These are phyloP conservation scores for Phlyctochytrium bullatum DNA, from an alignment of 192 early-diverging fungal species.

Conservation along the genomic window DNA sequence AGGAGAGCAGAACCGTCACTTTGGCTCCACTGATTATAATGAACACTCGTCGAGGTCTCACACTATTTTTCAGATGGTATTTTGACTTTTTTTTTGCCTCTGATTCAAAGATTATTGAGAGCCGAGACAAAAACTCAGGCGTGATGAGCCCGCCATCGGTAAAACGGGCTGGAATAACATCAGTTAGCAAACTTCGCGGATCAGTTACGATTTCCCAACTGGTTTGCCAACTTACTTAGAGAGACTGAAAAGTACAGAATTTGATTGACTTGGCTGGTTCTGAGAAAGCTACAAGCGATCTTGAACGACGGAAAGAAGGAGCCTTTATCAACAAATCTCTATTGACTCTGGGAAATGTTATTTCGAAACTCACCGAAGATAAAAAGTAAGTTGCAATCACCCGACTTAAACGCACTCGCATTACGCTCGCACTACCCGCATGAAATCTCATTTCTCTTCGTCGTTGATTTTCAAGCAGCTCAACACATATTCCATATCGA, in stretches of 20 bases:
- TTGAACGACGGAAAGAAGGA: constrained; percentile 88
- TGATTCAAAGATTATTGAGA: neutral
- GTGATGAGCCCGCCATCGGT: constrained; percentile 8
- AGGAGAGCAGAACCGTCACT: constrained; percentile 76
- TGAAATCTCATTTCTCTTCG: neutral
- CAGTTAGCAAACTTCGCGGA: constrained; percentile 18
- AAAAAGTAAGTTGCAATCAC: constrained; percentile 13
- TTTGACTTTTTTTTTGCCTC: neutral
- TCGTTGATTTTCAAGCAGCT: neutral
- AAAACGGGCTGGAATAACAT: constrained; percentile 13
- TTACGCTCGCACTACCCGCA: neutral
- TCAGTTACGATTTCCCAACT: constrained; percentile 32
- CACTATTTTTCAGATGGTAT: constrained; percentile 86
- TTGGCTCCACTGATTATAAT: constrained; percentile 88
- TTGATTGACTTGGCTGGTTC: constrained; percentile 92
- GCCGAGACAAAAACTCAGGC: constrained; percentile 37
- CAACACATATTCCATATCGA: constrained; percentile 89
- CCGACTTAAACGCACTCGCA: too few relatives aligned
- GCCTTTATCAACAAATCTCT: constrained; percentile 92
- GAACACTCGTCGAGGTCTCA: constrained; percentile 84
- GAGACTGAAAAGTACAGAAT: constrained; percentile 43
- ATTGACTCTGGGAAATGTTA: constrained; percentile 88
- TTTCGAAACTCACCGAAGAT: constrained; percentile 81
- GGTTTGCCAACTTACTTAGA: constrained; percentile 3
- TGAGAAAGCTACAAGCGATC: constrained; percentile 79